Percentiles rank a stretch among this genome's conserved stretches.
Conservation (phyloP, 805 yeast species). For the Saccharomycopsis capsularis region DNA sequence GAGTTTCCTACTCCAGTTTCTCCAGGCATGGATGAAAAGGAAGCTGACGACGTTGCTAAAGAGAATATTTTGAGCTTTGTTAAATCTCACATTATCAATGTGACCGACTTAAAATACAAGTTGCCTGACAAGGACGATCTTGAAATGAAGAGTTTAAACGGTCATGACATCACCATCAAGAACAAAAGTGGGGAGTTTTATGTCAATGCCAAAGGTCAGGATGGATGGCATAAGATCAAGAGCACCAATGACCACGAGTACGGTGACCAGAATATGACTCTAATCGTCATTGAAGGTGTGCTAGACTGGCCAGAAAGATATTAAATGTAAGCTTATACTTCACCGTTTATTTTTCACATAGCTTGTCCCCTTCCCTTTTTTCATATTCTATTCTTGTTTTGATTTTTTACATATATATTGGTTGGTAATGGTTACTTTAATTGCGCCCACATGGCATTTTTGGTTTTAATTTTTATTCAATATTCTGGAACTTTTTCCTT, state of each 20-base stretch:
- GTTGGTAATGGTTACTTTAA: too few species aligned
- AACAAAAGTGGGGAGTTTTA: not conserved
- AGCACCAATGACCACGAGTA: not conserved
- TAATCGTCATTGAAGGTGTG: constrained; percentile 12
- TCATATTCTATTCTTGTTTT: too few species aligned
- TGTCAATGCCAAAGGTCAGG: not conserved
- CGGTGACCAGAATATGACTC: constrained; percentile 9
- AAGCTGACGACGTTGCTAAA: constrained; percentile 42
- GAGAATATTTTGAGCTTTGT: constrained; percentile 53
- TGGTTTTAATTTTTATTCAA: too few species aligned
- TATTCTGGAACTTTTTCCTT: too few species aligned
- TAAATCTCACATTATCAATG: constrained; percentile 49
- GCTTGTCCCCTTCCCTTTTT: too few species aligned
- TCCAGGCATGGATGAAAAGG: constrained; percentile 31
- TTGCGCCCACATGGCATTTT: too few species aligned
- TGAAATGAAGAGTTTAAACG: constrained; percentile 1
- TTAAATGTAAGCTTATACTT: too few species aligned
- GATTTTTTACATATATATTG: too few species aligned
- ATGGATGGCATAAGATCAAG: not conserved
- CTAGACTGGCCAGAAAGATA: constrained; percentile 18
- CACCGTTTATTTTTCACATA: too few species aligned
- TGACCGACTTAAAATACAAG: constrained; percentile 6
- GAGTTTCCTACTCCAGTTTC: constrained; percentile 55
- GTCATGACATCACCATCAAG: not conserved
- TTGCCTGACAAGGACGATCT: constrained; percentile 5